A percentile compares a stretch with the other conserved stretches of the same genome.
Evolutionary conservation across 2,329 filamentous ascomycete genomes (phyloP).

Genomic region (Penicillium rolfsii): DNA sequence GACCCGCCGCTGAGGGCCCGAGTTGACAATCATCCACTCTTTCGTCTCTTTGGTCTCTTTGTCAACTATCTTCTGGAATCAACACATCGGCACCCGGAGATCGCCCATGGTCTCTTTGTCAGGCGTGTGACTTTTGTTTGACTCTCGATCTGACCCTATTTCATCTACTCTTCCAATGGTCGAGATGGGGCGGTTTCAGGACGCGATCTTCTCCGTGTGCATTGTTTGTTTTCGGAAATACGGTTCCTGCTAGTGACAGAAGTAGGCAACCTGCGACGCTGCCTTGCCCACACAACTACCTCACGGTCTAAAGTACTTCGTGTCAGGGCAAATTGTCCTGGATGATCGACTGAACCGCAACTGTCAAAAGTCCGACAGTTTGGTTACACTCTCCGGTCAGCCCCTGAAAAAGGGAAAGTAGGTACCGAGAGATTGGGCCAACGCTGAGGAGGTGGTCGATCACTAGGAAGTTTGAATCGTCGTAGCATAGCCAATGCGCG

Average conservation of each 20-base stretch:
- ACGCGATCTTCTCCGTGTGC: conserved; percentile 14
- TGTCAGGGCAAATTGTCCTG: neutral
- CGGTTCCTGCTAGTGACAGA: conserved; percentile 4
- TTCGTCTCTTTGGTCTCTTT: neutral
- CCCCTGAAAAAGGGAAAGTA: neutral
- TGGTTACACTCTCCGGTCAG: neutral
- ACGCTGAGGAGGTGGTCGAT: conserved; percentile 9
- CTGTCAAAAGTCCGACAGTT: neutral
- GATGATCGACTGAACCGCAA: neutral
- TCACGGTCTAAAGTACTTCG: no score
- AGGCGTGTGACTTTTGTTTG: conserved; percentile 5
- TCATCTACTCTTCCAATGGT: neutral
- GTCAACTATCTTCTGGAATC: neutral
- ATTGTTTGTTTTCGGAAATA: conserved; percentile 1
- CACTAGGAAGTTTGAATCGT: conserved; percentile 3
- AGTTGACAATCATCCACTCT: conserved; percentile 24
- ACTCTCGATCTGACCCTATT: conserved; percentile 5
- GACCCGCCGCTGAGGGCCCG: conserved; percentile 23
- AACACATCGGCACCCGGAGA: neutral
- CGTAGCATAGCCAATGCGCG: conserved; percentile 10
- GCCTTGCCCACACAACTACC: neutral
- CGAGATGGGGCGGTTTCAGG: conserved; percentile 21
- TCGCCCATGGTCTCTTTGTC: neutral
- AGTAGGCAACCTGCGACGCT: neutral
- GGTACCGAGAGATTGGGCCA: neutral